Evolutionary conservation across 1,139 yeast species (phyloP), one percentile per base, ranked within the genome.

Genomic region (Pichia sp.): DNA sequence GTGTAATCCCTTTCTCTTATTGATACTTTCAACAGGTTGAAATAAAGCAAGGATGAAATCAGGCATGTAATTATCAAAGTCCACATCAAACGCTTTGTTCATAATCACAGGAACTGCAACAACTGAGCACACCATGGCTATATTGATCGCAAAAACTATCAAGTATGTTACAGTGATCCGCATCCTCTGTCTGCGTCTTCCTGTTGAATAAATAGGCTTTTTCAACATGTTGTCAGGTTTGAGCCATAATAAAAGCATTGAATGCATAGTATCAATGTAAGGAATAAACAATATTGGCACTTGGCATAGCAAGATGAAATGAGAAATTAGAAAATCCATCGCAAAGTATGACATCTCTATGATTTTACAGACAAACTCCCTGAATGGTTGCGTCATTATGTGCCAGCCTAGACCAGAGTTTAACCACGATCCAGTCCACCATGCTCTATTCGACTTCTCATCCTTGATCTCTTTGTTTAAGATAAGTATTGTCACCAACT

Each of bases 341-440:
- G 69, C 69, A 56, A 74, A 77, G 41, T 66, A 61, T 26, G 78
- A 68, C 62, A 74, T 54, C 47, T 77, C 84, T 19, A 66, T 61
- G 3, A 66, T 53, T 48, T 77, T 77, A 49, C 79, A 74, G 14
- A 69, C 39, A 38, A 60, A 68, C 45, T 76, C 83, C 40, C 82
- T 56, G 3, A 65, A 49, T 0, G 81, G 81, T 40, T 74, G 80
- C 0, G 74, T 63, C 6, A 74, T 42, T 0, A 67, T 56, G 29
- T 62, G 54, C 68, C 71, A 67, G 0, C 79, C 78, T 12, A 74
- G 53, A 0, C 73, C 74, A 0, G 78, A 64, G 1, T 66, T 63
- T 5, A 69, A 45, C 84, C 84, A 77, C 45, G 67, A 71, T 0
- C 84, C 84, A 3, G 80, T 72, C 84, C 84, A 77, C 83, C 82